These are phyloP conservation scores for Phytopythium boreale DNA, from an alignment of 352 stramenopile genomes.

Conservation along the genomic window DNA sequence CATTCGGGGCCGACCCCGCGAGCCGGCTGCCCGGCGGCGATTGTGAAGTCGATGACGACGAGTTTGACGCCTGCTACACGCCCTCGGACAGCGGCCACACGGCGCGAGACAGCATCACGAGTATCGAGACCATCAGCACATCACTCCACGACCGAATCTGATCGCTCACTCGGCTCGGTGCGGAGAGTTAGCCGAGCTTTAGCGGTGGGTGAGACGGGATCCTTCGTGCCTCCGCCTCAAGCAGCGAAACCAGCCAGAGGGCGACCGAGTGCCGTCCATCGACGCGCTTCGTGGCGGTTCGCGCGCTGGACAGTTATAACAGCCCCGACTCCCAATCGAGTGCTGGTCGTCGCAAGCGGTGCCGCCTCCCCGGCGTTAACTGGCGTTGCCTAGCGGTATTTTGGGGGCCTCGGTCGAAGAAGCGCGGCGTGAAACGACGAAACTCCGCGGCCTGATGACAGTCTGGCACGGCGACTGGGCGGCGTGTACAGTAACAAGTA, in stretches of 20 bases:
- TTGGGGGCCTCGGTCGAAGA: background rate
- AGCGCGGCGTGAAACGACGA: constrained; percentile 1
- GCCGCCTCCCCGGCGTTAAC: background rate
- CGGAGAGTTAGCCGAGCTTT: too few species aligned
- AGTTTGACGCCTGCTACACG: constrained; percentile 4
- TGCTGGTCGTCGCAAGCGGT: background rate
- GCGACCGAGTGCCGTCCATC: background rate
- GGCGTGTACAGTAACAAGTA: background rate
- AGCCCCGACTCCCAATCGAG: too few species aligned
- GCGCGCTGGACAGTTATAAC: too few species aligned
- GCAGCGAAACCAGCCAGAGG: background rate
- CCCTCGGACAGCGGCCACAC: background rate
- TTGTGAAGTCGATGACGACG: background rate
- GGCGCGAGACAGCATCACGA: background rate
- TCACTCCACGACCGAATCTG: constrained; percentile 4
- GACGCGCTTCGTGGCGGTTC: too few species aligned
- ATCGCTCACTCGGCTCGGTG: background rate
- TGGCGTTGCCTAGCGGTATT: background rate
- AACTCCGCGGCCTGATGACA: background rate
- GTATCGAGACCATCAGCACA: constrained; percentile 5
- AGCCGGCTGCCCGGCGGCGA: background rate
- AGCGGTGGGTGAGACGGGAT: too few species aligned
- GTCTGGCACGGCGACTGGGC: background rate
- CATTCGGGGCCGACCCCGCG: constrained; percentile 18
- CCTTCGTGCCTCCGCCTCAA: background rate